These are phyloP conservation scores for Phytopythium montanum DNA, from an alignment of 352 stramenopile species.

Conservation along the genomic window DNA sequence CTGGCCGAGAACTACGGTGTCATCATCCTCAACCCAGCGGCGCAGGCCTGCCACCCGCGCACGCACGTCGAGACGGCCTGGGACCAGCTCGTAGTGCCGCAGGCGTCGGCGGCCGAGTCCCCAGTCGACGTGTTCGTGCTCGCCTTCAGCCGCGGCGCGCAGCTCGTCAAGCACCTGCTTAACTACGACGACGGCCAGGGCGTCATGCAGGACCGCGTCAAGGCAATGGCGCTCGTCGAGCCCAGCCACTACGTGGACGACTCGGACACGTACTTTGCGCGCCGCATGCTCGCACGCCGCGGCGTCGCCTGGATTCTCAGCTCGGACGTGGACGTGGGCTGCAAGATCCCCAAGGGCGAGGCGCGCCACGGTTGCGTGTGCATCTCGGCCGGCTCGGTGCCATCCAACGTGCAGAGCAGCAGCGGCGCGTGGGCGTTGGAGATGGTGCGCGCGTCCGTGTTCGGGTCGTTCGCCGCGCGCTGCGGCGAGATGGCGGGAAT, in stretches of 20 bases:
- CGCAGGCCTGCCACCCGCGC: constrained; percentile 67
- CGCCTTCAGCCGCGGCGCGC: constrained; percentile 66
- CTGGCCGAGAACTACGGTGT: constrained; percentile 80
- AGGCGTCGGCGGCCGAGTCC: constrained; percentile 20
- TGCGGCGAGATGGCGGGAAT: constrained; percentile 62
- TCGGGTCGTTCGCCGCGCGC: constrained; percentile 73
- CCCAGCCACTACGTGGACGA: constrained; percentile 78
- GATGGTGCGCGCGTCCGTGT: constrained; percentile 84
- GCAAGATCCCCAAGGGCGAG: constrained; percentile 69
- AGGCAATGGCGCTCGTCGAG: constrained; percentile 76
- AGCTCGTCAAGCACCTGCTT: constrained; percentile 81
- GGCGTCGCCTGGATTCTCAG: constrained; percentile 75
- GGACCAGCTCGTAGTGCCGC: constrained; percentile 70
- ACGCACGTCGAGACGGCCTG: constrained; percentile 75
- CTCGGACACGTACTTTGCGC: constrained; percentile 72
- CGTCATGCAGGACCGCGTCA: constrained; percentile 78
- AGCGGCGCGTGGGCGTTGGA: constrained; percentile 76
- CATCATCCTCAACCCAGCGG: constrained; percentile 78
- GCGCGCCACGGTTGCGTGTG: constrained; percentile 75
- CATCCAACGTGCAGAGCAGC: constrained; percentile 57
- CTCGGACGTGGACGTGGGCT: constrained; percentile 65
- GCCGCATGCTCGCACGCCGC: constrained; percentile 60
- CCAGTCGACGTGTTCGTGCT: constrained; percentile 63
- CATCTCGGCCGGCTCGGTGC: constrained; percentile 69
- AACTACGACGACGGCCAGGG: constrained; percentile 76